Base-by-base conservation (phyloP, 208 protist genomes). In the Crithidia expoeki region DNA sequence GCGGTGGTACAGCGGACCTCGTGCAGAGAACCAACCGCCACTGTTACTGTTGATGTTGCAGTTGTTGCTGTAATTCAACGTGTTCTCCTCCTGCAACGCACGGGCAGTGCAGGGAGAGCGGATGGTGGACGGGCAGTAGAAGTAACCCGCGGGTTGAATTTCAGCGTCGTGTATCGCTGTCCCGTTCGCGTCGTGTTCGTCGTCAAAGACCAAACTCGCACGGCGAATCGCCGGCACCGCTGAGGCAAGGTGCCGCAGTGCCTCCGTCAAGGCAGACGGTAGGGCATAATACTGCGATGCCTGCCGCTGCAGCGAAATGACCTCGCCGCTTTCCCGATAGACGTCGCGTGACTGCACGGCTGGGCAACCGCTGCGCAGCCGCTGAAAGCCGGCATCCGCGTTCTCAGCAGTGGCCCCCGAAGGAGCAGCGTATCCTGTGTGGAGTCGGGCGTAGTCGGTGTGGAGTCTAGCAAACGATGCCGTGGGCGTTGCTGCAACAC, bases 81-180 rank as follows among this genome's bases (percentile, higher is more conserved):
- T 28, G 27, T 36, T 36, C 3, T 64, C 58, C 23, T 30, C 28
- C 36, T 34, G 32, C 50, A 38, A 51, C 36, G 28, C 53, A 28
- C 60, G 68, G 4, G 68, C 38, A 2, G 59, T 74, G 60, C 59
- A 60, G 4, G 68, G 68, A 1, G 68, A 67, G n/a, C 59, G 60
- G 33, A 68, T 68, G 40, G 50, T 30, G 23, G 68, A 68, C 2
- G 51, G 52, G 68, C 59, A 68, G 46, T 30, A 33, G 16, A 55
- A 50, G 30, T 27, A 53, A 16, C 36, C 42, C 5, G 17, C 19
- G 0, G 42, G 40, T 19, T 61, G 68, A 25, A 44, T 44, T 1
- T 19, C 40, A 16, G 23, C 4, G 25, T 36, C 32, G 38, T n/a
- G n/a, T n/a, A n/a, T n/a, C n/a, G n/a, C n/a, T n/a, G n/a, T 21